Evolutionary conservation across 169 alveolate genomes (phyloP).

Genomic region (Plasmodium inui): DNA sequence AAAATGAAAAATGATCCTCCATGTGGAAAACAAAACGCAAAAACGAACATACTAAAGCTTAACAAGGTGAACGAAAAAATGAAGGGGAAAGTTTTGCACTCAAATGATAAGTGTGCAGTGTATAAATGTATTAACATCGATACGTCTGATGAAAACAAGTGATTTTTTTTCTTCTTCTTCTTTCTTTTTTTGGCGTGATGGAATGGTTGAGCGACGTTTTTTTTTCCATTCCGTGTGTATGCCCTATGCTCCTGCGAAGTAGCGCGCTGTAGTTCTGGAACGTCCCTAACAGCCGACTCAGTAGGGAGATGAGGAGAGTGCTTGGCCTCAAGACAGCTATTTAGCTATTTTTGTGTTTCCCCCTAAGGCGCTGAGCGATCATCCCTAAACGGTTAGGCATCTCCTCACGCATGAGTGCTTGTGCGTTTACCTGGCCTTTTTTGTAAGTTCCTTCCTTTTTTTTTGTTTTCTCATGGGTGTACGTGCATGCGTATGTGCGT

Average conservation of each 20-base stretch:
- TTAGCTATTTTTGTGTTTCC: background rate
- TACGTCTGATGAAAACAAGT: constrained; percentile 32
- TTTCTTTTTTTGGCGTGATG: background rate
- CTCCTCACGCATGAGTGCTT: background rate
- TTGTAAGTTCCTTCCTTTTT: constrained; percentile 13
- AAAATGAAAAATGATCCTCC: constrained; percentile 27
- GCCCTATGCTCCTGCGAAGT: background rate
- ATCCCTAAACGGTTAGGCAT: background rate
- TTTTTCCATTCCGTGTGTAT: background rate
- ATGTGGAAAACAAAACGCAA: background rate
- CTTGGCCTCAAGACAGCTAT: background rate
- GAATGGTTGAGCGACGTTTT: background rate
- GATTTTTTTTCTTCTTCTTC: background rate
- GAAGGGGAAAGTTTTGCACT: background rate
- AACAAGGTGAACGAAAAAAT: constrained; percentile 20
- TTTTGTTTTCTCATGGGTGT: background rate
- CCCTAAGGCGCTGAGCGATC: background rate
- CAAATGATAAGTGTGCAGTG: constrained; percentile 7
- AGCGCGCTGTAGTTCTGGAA: background rate
- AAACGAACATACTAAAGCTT: background rate
- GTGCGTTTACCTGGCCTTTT: background rate
- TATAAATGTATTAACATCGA: constrained; percentile 12
- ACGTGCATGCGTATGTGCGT: background rate
- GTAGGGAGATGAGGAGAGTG: background rate
- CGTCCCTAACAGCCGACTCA: background rate